Evolutionary conservation across 768 basidiomycete species (phyloP), one percentile per base, ranked within the genome.

Genomic region (Amanita polypyramis): DNA sequence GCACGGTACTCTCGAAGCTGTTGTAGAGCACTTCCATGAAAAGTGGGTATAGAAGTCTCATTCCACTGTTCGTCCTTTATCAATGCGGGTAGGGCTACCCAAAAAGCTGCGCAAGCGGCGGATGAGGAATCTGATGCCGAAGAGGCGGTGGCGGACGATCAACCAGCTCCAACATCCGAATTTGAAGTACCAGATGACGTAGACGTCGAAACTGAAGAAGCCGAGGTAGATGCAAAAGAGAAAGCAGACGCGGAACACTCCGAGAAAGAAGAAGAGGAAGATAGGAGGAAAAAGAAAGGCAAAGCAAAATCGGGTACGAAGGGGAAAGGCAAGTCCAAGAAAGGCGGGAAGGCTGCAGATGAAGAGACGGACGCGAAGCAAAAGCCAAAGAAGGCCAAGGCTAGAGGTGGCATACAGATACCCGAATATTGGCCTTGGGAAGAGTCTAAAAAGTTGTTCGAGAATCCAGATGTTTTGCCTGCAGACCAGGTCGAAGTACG

Each of bases 361-460:
- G 60, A 63, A 38, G 55, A 58, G 29, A 55, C 53, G 27, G 54
- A 50, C n/a, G 54, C 59, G 41, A 75, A 65, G 49, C 60, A 54
- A 5, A 55, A 62, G 39, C 32, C n/a, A 50, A 59, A 27, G 49
- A 47, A 47, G 37, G 8, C 12, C 7, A 47, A 47, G 17, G 36
- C 14, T 3, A 47, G 50, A 40, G 51, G 51, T 19, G 36, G 36
- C 5, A 69, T 93, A 43, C 70, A 75, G 15, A 74, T 97, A 32
- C 95, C 96, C 0, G 93, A 93, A 38, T 82, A 95, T 51, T 99
- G 95, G 95, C 90, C 90, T 41, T 98, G 90, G 89, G 81, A 94
- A 62, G 85, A 92, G 53, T 96, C 96, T 32, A 93, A 93, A 66
- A 75, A 82, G 61, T 59, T 99, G 20, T 99, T 99, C 58, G 65